Percentiles rank a stretch among this genome's conserved stretches.
These are phyloP conservation scores for Cladobotryum mycophilum DNA, from an alignment of 2,329 filamentous ascomycete species.

Conservation along the genomic window DNA sequence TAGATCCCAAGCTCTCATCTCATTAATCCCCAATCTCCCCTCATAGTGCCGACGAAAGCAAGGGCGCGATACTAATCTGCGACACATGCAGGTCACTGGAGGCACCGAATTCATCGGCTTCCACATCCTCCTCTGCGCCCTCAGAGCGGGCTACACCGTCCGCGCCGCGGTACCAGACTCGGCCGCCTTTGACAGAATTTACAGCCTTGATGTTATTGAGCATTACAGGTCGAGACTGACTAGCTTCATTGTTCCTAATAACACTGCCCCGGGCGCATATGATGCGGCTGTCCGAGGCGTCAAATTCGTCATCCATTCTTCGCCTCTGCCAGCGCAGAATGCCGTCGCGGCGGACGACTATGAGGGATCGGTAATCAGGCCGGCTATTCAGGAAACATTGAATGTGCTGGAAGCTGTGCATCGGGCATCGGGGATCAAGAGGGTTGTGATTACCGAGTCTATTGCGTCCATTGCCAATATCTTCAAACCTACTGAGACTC, in stretches of 20 bases:
- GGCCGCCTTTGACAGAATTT: slow-evolving; percentile 13
- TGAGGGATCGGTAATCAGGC: slow-evolving; percentile 21
- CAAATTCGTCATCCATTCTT: slow-evolving; percentile 30
- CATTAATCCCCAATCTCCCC: no score
- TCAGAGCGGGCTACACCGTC: slow-evolving; percentile 21
- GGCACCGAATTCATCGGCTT: slow-evolving; percentile 26
- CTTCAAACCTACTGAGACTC: background rate
- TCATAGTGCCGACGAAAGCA: no score
- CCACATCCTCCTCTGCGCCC: slow-evolving; percentile 18
- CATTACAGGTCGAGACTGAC: slow-evolving; percentile 15
- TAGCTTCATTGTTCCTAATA: slow-evolving; percentile 30
- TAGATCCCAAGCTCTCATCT: no score
- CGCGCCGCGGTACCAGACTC: slow-evolving; percentile 24
- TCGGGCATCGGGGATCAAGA: slow-evolving; percentile 27
- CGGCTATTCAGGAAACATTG: slow-evolving; percentile 30
- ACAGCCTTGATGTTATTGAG: slow-evolving; percentile 6
- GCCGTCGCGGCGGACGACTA: slow-evolving; percentile 4
- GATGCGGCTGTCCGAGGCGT: slow-evolving; percentile 34
- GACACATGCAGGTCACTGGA: slow-evolving; percentile 19
- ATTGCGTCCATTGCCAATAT: slow-evolving; percentile 17
- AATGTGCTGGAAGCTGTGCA: slow-evolving; percentile 31
- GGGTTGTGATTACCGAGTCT: slow-evolving; percentile 38
- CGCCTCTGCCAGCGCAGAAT: slow-evolving; percentile 17
- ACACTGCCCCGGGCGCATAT: slow-evolving; percentile 30
- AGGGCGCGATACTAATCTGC: no score